Conservation (phyloP, 768 basidiomycete species). For the Tylopilus felleus region DNA sequence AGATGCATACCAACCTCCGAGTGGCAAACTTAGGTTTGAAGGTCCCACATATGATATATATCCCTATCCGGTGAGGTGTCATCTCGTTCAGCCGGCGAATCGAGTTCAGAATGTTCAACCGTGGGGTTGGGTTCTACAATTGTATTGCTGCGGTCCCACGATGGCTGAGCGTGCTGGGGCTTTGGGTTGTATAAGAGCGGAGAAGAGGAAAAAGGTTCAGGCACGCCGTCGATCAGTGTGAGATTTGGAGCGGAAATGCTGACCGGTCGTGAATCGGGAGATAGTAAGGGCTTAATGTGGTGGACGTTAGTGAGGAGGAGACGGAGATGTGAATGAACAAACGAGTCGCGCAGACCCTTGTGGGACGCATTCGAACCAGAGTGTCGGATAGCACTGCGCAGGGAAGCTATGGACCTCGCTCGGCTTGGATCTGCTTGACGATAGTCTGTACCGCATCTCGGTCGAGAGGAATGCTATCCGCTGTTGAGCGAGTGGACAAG, state of each 20-base stretch:
- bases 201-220: conserved; percentile 5
- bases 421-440: not conserved
- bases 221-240: not conserved
- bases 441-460: not conserved
- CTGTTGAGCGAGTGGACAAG: not conserved
- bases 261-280: not conserved
- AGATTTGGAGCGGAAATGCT: not conserved
- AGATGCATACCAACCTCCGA: not conserved
- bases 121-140: conserved; percentile 3
- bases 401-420: not conserved
- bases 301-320: not conserved
- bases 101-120: not conserved
- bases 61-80: no score
- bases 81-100: not conserved
- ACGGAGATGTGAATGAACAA: not conserved
- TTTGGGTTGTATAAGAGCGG: conserved; percentile 2
- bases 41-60: not conserved
- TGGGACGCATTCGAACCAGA: not conserved
- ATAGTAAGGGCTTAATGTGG: not conserved
- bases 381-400: not conserved
- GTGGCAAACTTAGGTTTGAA: conserved; percentile 11
- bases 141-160: conserved; percentile 7
- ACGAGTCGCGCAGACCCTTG: not conserved
- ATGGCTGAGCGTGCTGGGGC: conserved; percentile 4
- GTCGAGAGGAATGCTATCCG: not conserved